These are phyloP conservation scores for Apocynum venetum DNA, from an alignment of 257 asterid species.

Conservation along the genomic window DNA sequence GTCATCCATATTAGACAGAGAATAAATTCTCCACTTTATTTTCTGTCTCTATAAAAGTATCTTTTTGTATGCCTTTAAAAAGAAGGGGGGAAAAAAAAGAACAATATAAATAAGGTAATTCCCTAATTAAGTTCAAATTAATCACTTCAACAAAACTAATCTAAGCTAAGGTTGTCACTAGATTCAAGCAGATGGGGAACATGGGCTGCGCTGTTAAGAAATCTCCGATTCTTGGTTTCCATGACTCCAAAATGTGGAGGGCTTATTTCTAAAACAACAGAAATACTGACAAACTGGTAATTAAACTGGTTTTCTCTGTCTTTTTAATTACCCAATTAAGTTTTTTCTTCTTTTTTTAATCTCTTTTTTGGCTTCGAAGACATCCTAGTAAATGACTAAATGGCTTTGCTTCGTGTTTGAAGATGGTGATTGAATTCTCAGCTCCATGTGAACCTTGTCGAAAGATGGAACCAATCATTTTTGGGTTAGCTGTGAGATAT, in stretches of 20 bases:
- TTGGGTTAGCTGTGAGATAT: constrained; percentile 49
- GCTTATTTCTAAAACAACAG: constrained; percentile 48
- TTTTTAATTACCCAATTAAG: too few relatives aligned
- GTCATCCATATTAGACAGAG: neutral
- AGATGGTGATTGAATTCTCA: constrained; percentile 68
- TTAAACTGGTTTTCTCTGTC: neutral
- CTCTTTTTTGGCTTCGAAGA: neutral
- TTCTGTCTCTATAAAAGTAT: neutral
- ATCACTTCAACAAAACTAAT: neutral
- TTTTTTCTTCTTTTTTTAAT: too few relatives aligned
- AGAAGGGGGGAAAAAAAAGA: too few relatives aligned
- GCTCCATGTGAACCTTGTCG: constrained; percentile 69
- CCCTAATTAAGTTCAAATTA: neutral
- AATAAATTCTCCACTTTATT: neutral
- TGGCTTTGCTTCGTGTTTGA: constrained; percentile 1
- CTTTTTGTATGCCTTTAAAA: too few relatives aligned
- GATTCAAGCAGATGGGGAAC: neutral
- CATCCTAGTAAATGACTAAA: neutral
- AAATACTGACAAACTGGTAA: constrained; percentile 56
- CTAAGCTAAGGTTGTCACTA: too few relatives aligned
- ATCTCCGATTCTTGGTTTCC: constrained; percentile 43
- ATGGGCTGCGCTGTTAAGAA: constrained; percentile 15
- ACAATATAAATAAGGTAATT: neutral
- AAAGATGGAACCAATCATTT: constrained; percentile 36
- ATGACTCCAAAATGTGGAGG: constrained; percentile 54